phyloP scores from a whole-genome alignment of 495 filamentous ascomycete genomes.

The Penicillium cosmopolitanum region DNA sequence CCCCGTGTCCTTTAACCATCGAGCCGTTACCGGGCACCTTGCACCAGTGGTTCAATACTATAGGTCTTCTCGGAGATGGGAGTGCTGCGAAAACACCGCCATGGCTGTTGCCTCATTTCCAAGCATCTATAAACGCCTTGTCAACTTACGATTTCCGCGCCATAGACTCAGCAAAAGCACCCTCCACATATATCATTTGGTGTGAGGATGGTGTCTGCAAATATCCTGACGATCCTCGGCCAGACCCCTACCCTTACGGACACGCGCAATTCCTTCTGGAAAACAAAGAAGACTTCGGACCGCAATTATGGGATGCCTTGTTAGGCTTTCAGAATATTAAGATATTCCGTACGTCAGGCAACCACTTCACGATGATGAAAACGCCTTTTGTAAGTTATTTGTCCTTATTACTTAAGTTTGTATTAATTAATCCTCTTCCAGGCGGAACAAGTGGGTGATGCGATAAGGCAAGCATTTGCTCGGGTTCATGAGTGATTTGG shows the following conservation, averaged over 20 bases:
- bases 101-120: slow-evolving; percentile 2
- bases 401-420: background rate
- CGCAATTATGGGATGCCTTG: slow-evolving; percentile 3
- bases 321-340: background rate
- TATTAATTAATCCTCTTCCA: background rate
- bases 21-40: slow-evolving; percentile 1
- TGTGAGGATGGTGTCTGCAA: slow-evolving; percentile 7
- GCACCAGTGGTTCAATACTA: slow-evolving; percentile 3
- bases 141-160: background rate
- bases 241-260: slow-evolving; percentile 1
- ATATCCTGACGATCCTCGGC: background rate
- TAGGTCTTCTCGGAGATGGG: slow-evolving; percentile 4
- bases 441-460: background rate
- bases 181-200: slow-evolving; percentile 2
- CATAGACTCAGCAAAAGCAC: background rate
- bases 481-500: background rate
- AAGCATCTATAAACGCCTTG: slow-evolving; percentile 2
- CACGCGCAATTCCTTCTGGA: background rate
- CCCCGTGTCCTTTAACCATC: slow-evolving; percentile 19
- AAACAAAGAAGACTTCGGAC: slow-evolving; percentile 5
- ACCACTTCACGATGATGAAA: slow-evolving; percentile 9
- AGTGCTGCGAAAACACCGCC: background rate
- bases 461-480: slow-evolving; percentile 1
- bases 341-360: background rate
- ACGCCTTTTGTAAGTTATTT: slow-evolving; percentile 3